Evolutionary conservation across 352 stramenopile genomes (phyloP).

Genomic region (Phytophthora sojae): DNA sequence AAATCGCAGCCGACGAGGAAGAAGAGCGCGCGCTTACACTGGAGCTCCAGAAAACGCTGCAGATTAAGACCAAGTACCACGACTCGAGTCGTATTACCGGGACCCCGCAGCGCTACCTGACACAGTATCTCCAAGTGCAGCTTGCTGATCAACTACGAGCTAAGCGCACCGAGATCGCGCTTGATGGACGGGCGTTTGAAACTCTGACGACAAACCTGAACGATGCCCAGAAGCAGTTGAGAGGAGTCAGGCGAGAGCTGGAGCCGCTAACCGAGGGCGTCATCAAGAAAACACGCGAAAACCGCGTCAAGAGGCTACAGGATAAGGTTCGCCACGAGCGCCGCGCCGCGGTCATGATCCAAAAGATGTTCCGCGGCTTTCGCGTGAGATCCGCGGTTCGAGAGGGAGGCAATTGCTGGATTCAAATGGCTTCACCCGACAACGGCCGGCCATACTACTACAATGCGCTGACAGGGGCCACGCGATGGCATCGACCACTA

Average conservation of each 20-base stretch:
- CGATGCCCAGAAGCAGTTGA: constrained; percentile 75
- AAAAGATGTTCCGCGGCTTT: constrained; percentile 83
- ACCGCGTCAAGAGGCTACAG: constrained; percentile 72
- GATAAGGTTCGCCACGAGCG: constrained; percentile 74
- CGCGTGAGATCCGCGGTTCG: constrained; percentile 70
- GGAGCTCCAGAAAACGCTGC: constrained; percentile 85
- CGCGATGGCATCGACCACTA: constrained; percentile 64
- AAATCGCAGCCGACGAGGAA: constrained; percentile 52
- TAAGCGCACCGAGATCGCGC: constrained; percentile 70
- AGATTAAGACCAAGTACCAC: constrained; percentile 89
- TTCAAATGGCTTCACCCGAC: constrained; percentile 51
- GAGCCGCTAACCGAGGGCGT: constrained; percentile 89
- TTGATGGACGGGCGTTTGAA: constrained; percentile 66
- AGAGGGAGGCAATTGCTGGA: constrained; percentile 84
- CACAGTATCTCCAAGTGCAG: constrained; percentile 93
- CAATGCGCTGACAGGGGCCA: constrained; percentile 81
- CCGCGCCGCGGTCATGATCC: constrained; percentile 73
- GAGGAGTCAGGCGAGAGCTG: constrained; percentile 76
- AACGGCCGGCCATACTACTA: constrained; percentile 72
- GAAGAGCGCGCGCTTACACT: constrained; percentile 66
- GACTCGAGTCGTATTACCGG: constrained; percentile 88
- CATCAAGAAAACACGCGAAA: constrained; percentile 77
- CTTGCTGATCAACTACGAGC: constrained; percentile 85
- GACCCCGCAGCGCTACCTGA: constrained; percentile 92
- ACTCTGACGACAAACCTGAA: constrained; percentile 59